Conservation (phyloP, 768 basidiomycete genomes). For the Rhodosporidiobolus odoratus region DNA sequence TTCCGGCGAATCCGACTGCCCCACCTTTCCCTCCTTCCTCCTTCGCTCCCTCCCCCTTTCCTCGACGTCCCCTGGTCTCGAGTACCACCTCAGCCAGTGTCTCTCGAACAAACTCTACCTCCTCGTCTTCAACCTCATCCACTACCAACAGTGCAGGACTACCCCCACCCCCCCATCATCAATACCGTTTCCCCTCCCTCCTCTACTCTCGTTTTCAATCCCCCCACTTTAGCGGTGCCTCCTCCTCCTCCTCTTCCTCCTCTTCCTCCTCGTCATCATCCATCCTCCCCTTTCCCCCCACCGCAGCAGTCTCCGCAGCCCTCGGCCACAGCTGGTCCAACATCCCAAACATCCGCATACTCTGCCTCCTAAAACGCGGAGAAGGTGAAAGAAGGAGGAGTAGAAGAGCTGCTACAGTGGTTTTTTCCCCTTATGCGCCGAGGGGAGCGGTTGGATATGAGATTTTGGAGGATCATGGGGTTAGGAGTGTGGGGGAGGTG, state of each 20-base stretch:
- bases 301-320: conserved; percentile 7
- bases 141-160: no score
- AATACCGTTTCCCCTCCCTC: conserved; percentile 12
- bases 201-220: conserved; percentile 29
- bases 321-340: conserved; percentile 30
- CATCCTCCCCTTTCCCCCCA: not conserved
- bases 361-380: conserved; percentile 1
- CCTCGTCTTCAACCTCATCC: not conserved
- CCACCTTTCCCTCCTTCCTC: not conserved
- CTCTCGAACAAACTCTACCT: conserved; percentile 16
- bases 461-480: not conserved
- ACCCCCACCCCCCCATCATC: conserved; percentile 20
- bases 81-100: not conserved
- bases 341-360: conserved; percentile 10
- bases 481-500: conserved; percentile 6
- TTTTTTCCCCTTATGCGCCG: conserved; percentile 24
- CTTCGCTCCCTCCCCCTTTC: not conserved
- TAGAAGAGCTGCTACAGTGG: not conserved
- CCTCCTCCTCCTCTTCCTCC: not conserved
- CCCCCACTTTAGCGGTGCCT: conserved; percentile 14
- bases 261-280: not conserved
- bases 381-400: not conserved
- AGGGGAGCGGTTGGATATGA: conserved; percentile 22
- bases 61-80: not conserved
- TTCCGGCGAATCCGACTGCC: not conserved